Percentiles rank a stretch among this genome's conserved stretches.
phyloP scores from a whole-genome alignment of 1,139 yeast genomes.

The Candida glucosophila region DNA sequence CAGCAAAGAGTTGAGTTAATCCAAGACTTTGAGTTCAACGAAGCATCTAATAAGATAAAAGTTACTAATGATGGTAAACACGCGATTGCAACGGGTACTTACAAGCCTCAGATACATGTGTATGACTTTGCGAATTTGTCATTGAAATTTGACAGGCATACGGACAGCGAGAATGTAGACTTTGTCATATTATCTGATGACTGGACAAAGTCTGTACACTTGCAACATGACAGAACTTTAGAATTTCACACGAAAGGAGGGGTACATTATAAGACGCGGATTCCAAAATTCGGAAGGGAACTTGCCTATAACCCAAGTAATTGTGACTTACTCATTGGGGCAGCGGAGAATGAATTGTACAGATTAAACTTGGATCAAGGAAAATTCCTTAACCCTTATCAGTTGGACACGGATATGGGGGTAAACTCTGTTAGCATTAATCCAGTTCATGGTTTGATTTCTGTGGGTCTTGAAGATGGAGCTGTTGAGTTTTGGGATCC shows the following conservation, averaged over 20 bases:
- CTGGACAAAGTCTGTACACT: constrained; percentile 95
- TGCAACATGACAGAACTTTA: constrained; percentile 85
- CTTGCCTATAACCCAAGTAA: constrained; percentile 66
- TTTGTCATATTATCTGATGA: constrained; percentile 77
- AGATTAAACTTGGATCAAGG: constrained; percentile 92
- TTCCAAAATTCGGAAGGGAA: constrained; percentile 91
- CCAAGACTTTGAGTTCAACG: constrained; percentile 95
- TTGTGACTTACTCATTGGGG: constrained; percentile 84
- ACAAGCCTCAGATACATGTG: constrained; percentile 95
- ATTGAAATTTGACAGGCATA: constrained; percentile 89
- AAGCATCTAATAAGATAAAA: constrained; percentile 83
- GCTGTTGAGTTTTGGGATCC: constrained; percentile 98
- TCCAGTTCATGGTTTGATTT: constrained; percentile 71
- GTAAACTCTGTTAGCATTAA: constrained; percentile 75
- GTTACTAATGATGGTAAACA: constrained; percentile 85
- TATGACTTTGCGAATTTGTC: constrained; percentile 89
- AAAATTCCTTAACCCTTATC: constrained; percentile 79
- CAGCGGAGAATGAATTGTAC: constrained; percentile 81
- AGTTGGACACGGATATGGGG: constrained; percentile 61
- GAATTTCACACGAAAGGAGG: constrained; percentile 96
- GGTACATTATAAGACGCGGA: constrained; percentile 74
- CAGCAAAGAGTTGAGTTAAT: constrained; percentile 83
- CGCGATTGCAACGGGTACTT: constrained; percentile 98
- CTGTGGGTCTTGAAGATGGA: constrained; percentile 85
- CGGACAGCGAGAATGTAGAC: constrained; percentile 93